Conservation (phyloP, 441 rosid species). For the Corymbia calophylla region DNA sequence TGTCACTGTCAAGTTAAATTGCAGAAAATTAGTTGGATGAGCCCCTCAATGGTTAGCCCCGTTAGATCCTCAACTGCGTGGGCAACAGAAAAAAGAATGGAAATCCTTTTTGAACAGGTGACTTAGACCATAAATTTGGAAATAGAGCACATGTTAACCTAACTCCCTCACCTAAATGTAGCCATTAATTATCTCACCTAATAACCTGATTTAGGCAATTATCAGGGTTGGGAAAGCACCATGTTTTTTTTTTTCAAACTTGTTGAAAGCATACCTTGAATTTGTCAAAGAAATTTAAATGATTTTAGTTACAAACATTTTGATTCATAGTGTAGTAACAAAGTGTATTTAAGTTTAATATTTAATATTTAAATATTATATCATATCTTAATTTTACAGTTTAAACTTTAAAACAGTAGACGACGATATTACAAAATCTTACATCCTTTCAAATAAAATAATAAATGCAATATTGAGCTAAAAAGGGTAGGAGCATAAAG, state of each 20-base stretch:
- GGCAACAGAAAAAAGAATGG: not conserved
- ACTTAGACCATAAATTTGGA: not conserved
- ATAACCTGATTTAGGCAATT: not conserved
- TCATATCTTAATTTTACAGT: not conserved
- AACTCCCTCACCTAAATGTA: not conserved
- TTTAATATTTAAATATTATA: not conserved
- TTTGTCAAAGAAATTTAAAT: not conserved
- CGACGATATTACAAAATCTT: accelerated
- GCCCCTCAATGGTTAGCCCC: not conserved
- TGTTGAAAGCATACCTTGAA: not conserved
- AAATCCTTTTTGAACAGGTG: not conserved
- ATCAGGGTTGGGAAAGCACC: not conserved
- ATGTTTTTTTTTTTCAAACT: not conserved
- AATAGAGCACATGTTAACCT: not conserved
- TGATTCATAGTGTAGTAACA: not conserved
- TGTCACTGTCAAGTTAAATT: not conserved
- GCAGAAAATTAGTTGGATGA: not conserved
- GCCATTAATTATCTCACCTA: not conserved
- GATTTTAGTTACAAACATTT: not conserved
- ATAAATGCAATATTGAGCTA: not conserved
- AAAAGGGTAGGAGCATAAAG: not conserved
- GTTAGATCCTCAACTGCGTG: not conserved
- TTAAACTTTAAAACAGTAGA: not conserved
- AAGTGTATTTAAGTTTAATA: not conserved
- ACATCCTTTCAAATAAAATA: not conserved